Base-by-base conservation (phyloP, 352 stramenopile species). In the Phytophthora constricta region DNA sequence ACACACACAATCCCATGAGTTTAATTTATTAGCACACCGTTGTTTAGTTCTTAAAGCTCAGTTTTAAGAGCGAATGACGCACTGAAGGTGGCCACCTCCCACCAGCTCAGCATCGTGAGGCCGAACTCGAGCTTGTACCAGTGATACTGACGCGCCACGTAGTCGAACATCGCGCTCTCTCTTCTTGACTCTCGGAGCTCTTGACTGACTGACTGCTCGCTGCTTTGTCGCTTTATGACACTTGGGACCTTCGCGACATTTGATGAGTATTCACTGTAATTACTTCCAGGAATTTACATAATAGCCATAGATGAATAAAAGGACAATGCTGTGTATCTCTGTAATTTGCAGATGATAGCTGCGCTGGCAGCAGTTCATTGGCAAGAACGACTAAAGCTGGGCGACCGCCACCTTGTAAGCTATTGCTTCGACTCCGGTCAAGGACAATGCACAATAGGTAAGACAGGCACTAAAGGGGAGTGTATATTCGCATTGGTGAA, bases 81-180 rank as follows among this genome's bases (percentile, higher is more conserved):
- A 95, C 87, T 93, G 76, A 92, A 93, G 71, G 90, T 87, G n/a
- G 82, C 61, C 27, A 88, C 83, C 63, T 95, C 87, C 77, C 85
- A 91, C 66, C 82, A 83, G 71, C 80, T 92, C 20, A 95, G 74
- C 80, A 95, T 91, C 26, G 87, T 90, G 60, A 95, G 80, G 20
- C 84, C 87, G 57, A 93, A 95, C 84, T 95, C 87, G 45, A 95
- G 75, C 80, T 95, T 95, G 83, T 95, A 95, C 82, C 82, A 90
- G 65, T 82, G 80, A 70, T 95, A 95, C 57, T 90, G 74, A 42
- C 80, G 80, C 72, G 77, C 72, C 37, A 88, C 43, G 72, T 77
- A 79, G 65, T 82, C 80, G 45, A 90, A 72, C 86, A 92, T 93
- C 25, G 23, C 20, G 52, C 39, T 20, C 56, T 62, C 61, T 26